Conservation (phyloP, 345 rosid genomes). For the Boechera stricta region DNA sequence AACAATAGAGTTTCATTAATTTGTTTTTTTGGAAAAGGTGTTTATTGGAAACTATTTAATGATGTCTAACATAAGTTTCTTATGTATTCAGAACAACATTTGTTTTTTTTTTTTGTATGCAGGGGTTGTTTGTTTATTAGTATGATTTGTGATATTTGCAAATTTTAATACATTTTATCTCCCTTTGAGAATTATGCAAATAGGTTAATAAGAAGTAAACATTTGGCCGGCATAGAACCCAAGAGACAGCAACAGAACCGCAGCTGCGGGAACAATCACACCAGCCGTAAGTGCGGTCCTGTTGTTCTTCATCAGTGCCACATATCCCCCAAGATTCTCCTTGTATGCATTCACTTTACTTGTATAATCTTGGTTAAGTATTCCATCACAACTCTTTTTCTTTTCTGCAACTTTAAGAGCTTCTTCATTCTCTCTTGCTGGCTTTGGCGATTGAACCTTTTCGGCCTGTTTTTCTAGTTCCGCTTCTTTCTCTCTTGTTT, state of each 20-base stretch:
- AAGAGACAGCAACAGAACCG: constrained; percentile 40
- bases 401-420: constrained; percentile 2
- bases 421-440: constrained; percentile 31
- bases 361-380: constrained; percentile 35
- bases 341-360: constrained; percentile 35
- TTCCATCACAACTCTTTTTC: constrained; percentile 20
- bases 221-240: constrained; percentile 41
- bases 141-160: background rate
- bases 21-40: background rate
- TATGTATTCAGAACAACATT: background rate
- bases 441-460: constrained; percentile 18
- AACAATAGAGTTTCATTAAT: background rate
- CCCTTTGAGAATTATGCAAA: constrained; percentile 5
- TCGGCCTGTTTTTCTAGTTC: constrained; percentile 15
- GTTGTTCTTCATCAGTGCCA: constrained; percentile 41
- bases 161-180: constrained; percentile 6
- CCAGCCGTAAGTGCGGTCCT: constrained; percentile 27
- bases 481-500: constrained; percentile 3
- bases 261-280: constrained; percentile 33
- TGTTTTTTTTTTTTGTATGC: background rate
- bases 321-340: constrained; percentile 43
- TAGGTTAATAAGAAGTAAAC: constrained; percentile 23
- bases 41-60: background rate
- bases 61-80: background rate
- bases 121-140: background rate